A percentile compares a stretch with the other conserved stretches of the same genome.
These are phyloP conservation scores for Amorphotheca resinae DNA, from an alignment of 495 filamentous ascomycete species.

Conservation along the genomic window DNA sequence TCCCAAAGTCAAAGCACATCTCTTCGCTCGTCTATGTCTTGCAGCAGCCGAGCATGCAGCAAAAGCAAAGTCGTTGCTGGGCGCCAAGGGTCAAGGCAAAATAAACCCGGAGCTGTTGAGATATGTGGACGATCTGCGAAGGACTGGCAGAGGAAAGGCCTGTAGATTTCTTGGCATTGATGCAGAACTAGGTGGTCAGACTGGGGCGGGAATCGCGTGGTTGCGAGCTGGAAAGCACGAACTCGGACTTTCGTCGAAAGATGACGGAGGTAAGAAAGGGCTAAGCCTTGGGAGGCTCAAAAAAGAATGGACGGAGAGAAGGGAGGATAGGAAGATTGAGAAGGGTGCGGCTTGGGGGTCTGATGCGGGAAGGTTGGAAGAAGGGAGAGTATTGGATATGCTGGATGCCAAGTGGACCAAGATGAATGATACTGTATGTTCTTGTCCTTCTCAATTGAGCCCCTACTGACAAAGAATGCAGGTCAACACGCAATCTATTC, in stretches of 20 bases:
- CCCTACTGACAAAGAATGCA: slow-evolving; percentile 21
- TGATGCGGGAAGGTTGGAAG: slow-evolving; percentile 74
- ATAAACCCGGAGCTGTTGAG: slow-evolving; percentile 50
- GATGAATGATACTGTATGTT: slow-evolving; percentile 80
- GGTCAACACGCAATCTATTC: slow-evolving; percentile 73
- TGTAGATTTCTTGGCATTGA: slow-evolving; percentile 87
- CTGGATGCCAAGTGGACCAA: slow-evolving; percentile 82
- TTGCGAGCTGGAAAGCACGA: slow-evolving; percentile 56
- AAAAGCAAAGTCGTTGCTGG: slow-evolving; percentile 43
- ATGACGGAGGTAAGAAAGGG: slow-evolving; percentile 30
- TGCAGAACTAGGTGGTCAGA: slow-evolving; percentile 67
- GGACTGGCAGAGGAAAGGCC: slow-evolving; percentile 64
- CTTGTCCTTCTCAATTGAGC: neutral
- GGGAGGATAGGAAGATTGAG: slow-evolving; percentile 56
- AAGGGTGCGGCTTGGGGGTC: slow-evolving; percentile 61
- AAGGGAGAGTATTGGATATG: slow-evolving; percentile 75
- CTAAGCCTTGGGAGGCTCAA: slow-evolving; percentile 53
- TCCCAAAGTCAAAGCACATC: slow-evolving; percentile 72
- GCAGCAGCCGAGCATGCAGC: slow-evolving; percentile 56
- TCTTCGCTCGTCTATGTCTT: slow-evolving; percentile 83
- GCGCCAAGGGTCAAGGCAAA: slow-evolving; percentile 25
- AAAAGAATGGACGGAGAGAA: slow-evolving; percentile 56
- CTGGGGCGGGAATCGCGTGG: slow-evolving; percentile 78
- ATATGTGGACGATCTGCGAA: slow-evolving; percentile 62
- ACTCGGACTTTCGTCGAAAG: slow-evolving; percentile 39